Percentiles rank a stretch among this genome's conserved stretches.
These are phyloP conservation scores for Saccharomycopsis oosterbeekiorum DNA, from an alignment of 805 yeast genomes.

Conservation along the genomic window DNA sequence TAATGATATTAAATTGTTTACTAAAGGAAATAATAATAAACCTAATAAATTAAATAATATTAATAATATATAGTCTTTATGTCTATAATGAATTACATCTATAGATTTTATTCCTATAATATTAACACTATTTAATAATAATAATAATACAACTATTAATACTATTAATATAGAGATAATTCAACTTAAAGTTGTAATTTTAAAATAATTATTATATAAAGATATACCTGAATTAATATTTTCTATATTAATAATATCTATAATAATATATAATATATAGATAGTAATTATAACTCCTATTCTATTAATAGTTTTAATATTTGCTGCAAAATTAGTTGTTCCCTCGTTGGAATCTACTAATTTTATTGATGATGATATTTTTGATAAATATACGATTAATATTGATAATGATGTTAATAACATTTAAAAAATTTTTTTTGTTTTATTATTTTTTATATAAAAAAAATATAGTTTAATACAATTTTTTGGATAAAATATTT, in stretches of 20 bases:
- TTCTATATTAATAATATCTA: slow-evolving; percentile 8
- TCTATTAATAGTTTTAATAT: slow-evolving; percentile 8
- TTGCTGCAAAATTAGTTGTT: neutral
- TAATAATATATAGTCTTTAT: slow-evolving; percentile 15
- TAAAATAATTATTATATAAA: slow-evolving; percentile 14
- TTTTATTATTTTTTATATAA: neutral
- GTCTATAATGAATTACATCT: slow-evolving; percentile 14
- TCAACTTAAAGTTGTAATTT: slow-evolving; percentile 4
- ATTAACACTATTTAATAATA: slow-evolving; percentile 13
- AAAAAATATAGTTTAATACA: neutral
- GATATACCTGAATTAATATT: slow-evolving; percentile 13
- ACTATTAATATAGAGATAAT: slow-evolving; percentile 10
- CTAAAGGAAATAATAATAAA: slow-evolving; percentile 13
- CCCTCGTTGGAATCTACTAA: neutral
- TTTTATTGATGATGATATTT: neutral
- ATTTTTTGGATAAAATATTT: neutral
- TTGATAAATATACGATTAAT: slow-evolving; percentile 13
- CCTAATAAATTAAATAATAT: slow-evolving; percentile 19
- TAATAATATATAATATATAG: slow-evolving; percentile 5
- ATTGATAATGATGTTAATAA: slow-evolving; percentile 10
- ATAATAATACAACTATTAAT: slow-evolving; percentile 7
- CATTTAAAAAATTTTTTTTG: slow-evolving; percentile 1
- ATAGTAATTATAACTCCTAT: slow-evolving; percentile 7
- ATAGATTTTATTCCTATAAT: slow-evolving; percentile 2
- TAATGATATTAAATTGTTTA: slow-evolving; percentile 17